Evolutionary conservation across 2,329 filamentous ascomycete genomes (phyloP).

Genomic region (Calonectria fujianensis): DNA sequence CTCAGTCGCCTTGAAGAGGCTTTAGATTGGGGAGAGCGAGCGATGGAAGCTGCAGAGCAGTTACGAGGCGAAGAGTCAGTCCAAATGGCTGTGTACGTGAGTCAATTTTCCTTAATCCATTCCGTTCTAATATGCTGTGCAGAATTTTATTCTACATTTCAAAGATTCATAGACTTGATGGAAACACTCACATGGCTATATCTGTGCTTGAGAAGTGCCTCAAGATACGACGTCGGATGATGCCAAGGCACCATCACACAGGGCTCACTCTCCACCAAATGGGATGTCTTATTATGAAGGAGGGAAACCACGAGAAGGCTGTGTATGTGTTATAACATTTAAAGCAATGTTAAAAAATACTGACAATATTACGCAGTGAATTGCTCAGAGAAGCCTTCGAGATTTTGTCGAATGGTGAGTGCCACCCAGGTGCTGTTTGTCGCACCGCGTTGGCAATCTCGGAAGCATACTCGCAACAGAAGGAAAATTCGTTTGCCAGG

Average conservation of each 20-base stretch:
- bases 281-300: background rate
- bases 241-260: conserved; percentile 13
- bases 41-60: background rate
- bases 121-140: background rate
- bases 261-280: conserved; percentile 14
- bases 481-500: background rate
- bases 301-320: background rate
- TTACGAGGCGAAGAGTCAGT: conserved; percentile 1
- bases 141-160: conserved; percentile 19
- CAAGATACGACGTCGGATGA: background rate
- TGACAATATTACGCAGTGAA: background rate
- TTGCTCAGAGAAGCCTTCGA: background rate
- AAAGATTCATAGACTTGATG: conserved; percentile 9
- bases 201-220: background rate
- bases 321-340: background rate
- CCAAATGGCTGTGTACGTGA: conserved; percentile 18
- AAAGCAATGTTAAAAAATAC: background rate
- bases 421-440: conserved; percentile 8
- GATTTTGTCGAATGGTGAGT: background rate
- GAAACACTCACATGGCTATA: background rate
- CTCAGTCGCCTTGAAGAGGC: background rate
- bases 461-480: background rate
- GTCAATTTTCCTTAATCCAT: background rate
- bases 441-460: conserved; percentile 4
- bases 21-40: background rate